These are phyloP conservation scores for Akanthomyces uredinophilus DNA, from an alignment of 2,329 filamentous ascomycete species.

Conservation along the genomic window DNA sequence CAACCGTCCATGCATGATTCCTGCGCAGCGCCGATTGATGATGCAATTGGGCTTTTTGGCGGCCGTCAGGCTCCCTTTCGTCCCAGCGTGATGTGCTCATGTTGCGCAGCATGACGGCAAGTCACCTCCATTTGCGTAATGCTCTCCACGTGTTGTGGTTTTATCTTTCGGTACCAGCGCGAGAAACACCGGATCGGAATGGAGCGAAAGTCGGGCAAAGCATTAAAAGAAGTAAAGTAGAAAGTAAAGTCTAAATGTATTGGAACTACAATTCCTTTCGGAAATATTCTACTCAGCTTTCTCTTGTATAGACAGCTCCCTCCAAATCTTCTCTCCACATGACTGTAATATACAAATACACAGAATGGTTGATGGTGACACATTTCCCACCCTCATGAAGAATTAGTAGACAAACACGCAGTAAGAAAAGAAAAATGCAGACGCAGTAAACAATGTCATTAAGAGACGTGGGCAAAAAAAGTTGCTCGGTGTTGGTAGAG, in stretches of 20 bases:
- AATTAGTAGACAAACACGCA: not conserved
- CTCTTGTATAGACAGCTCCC: not conserved
- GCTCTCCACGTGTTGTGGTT: no score
- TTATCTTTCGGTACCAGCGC: no score
- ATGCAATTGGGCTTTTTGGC: not conserved
- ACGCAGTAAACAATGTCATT: not conserved
- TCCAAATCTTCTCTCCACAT: not conserved
- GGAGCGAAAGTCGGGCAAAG: no score
- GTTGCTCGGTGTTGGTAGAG: not conserved
- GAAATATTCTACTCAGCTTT: not conserved
- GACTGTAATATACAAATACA: constrained; percentile 6
- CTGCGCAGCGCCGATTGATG: not conserved
- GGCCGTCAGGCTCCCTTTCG: not conserved
- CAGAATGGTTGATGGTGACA: not conserved
- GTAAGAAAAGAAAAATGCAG: not conserved
- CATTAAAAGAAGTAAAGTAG: no score
- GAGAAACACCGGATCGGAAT: no score
- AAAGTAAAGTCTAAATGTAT: not conserved
- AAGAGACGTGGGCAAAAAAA: not conserved
- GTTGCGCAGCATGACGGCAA: not conserved
- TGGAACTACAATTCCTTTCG: no score
- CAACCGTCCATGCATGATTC: not conserved
- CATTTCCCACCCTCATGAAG: not conserved
- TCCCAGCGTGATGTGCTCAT: not conserved
- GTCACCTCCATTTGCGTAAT: no score